Conservation (phyloP, 176 grass and related monocot genomes). For the Zoysia pacifica region DNA sequence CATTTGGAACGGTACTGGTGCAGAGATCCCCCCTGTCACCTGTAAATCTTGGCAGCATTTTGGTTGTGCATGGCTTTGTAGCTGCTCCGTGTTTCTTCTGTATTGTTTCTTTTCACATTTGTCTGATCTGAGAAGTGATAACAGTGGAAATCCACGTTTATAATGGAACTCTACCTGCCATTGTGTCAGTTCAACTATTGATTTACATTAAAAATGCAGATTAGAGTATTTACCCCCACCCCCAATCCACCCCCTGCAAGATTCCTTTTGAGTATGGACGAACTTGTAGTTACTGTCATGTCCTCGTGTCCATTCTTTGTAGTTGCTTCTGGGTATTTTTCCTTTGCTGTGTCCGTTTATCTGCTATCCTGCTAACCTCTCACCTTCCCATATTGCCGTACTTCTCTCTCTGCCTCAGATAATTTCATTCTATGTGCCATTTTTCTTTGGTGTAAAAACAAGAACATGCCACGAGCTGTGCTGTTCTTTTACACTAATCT, state of each 20-base stretch:
- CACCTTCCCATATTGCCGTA: constrained; percentile 24
- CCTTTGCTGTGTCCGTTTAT: constrained; percentile 3
- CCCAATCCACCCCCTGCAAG: too few relatives aligned
- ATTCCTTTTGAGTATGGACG: constrained; percentile 13
- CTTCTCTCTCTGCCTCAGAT: constrained; percentile 20
- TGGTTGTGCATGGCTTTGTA: constrained; percentile 20
- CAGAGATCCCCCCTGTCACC: constrained; percentile 41
- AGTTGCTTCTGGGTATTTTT: constrained; percentile 8
- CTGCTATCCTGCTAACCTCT: not conserved
- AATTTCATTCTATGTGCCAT: not conserved
- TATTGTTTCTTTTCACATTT: constrained; percentile 18
- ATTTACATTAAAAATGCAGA: too few relatives aligned
- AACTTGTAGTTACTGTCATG: constrained; percentile 27
- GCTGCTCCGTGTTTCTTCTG: constrained; percentile 21
- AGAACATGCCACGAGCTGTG: not conserved
- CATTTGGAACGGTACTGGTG: constrained; percentile 25
- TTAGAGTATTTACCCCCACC: too few relatives aligned
- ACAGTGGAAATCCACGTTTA: constrained; percentile 12
- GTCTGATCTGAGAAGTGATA: constrained; percentile 30
- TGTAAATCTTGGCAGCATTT: constrained; percentile 33
- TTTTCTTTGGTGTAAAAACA: constrained; percentile 6
- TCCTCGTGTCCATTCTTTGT: constrained; percentile 28
- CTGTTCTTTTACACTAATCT: constrained; percentile 12
- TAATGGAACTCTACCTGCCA: constrained; percentile 14
- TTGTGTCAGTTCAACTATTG: not conserved